Conservation (phyloP, 768 basidiomycete genomes). For the Tylopilus intermedius region DNA sequence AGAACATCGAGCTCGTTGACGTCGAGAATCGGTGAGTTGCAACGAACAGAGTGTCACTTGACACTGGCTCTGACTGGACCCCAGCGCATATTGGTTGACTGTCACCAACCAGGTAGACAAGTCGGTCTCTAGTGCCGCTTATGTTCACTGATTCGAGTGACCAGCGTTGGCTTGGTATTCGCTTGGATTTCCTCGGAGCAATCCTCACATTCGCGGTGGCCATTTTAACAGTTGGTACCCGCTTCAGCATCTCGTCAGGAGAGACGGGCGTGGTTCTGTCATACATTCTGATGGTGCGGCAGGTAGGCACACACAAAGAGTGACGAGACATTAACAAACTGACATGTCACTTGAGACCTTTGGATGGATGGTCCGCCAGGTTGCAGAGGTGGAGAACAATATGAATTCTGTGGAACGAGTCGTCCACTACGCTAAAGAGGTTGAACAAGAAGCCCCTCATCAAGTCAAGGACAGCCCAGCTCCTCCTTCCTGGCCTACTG, state of each 20-base stretch:
- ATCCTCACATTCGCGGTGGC: conserved; percentile 72
- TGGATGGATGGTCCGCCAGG: conserved; percentile 72
- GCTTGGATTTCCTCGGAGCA: conserved; percentile 80
- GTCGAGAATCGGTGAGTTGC: conserved; percentile 69
- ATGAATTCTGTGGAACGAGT: conserved; percentile 91
- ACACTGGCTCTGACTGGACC: neutral
- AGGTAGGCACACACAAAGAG: conserved; percentile 37
- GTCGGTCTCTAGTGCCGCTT: neutral
- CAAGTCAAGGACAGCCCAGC: conserved; percentile 58
- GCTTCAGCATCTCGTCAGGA: conserved; percentile 71
- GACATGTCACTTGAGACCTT: conserved; percentile 45
- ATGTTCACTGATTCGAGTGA: neutral
- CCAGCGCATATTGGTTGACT: conserved; percentile 79
- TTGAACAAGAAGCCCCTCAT: conserved; percentile 81
- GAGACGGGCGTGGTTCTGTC: conserved; percentile 75
- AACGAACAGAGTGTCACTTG: neutral
- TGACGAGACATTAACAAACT: neutral
- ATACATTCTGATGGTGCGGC: conserved; percentile 76
- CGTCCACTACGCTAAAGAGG: conserved; percentile 69
- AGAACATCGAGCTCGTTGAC: conserved; percentile 74
- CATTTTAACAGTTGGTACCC: conserved; percentile 69
- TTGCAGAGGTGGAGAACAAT: conserved; percentile 85
- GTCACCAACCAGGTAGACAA: conserved; percentile 66
- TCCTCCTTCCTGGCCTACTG: conserved; percentile 45
- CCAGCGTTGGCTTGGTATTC: conserved; percentile 80